These are phyloP conservation scores for Mucor plumbeus DNA, from an alignment of 371 early-diverging fungal species.

Conservation along the genomic window DNA sequence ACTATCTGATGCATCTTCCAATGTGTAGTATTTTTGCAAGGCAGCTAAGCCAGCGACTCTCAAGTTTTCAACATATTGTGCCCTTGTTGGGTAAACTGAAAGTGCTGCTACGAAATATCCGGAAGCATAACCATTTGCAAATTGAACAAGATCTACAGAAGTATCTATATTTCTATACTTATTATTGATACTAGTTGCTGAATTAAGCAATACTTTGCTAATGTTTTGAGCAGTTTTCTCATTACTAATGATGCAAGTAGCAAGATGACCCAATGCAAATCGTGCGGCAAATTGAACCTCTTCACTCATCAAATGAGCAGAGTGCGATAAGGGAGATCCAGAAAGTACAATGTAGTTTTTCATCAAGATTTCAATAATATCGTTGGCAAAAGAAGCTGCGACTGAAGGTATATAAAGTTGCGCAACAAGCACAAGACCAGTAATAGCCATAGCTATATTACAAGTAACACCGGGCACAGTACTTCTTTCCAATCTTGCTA, in stretches of 20 bases:
- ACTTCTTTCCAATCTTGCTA: slow-evolving; percentile 52
- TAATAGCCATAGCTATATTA: slow-evolving; percentile 57
- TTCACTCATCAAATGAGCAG: slow-evolving; percentile 51
- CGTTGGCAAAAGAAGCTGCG: slow-evolving; percentile 36
- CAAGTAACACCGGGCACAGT: slow-evolving; percentile 63
- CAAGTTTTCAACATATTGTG: slow-evolving; percentile 36
- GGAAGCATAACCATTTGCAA: slow-evolving; percentile 60
- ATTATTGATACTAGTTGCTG: background rate
- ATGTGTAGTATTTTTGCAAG: slow-evolving; percentile 29
- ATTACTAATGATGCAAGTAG: slow-evolving; percentile 50
- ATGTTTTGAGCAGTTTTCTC: slow-evolving; percentile 42
- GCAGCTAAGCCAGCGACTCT: slow-evolving; percentile 17
- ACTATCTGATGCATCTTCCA: slow-evolving; percentile 24
- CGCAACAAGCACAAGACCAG: slow-evolving; percentile 42
- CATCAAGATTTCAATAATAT: slow-evolving; percentile 34
- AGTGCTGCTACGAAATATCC: slow-evolving; percentile 49
- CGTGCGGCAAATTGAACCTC: slow-evolving; percentile 66
- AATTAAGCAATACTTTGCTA: slow-evolving; percentile 23
- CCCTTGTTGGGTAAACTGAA: slow-evolving; percentile 54
- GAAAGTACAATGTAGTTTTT: slow-evolving; percentile 30
- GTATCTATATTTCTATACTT: slow-evolving; percentile 38
- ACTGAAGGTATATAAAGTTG: slow-evolving; percentile 33
- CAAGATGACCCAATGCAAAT: slow-evolving; percentile 54
- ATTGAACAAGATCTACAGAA: slow-evolving; percentile 43
- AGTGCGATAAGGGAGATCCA: slow-evolving; percentile 29